Evolutionary conservation across 2,329 filamentous ascomycete genomes (phyloP), one percentile per base, ranked within the genome.

Genomic region (Curvularia hawaiiensis): DNA sequence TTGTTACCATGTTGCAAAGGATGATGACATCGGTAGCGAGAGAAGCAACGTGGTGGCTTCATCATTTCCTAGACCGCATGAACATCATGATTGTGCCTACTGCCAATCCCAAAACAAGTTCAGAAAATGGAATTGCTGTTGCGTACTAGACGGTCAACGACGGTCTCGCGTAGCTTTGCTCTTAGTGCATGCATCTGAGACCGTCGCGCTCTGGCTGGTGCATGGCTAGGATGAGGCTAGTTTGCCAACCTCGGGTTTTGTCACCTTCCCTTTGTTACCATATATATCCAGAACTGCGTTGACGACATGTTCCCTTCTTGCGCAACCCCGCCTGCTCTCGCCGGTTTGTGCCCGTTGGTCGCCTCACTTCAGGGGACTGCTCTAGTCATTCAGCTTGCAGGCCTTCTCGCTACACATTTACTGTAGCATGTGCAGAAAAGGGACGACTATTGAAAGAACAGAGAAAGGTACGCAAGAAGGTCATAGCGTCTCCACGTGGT

Each of bases 151-250:
- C 47, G 41, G 28, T 52, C 28, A 35, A 12, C 33, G 43, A 46
- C 48, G 24, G 24, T 41, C 49, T 46, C 20, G 18, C 24, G 31
- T 54, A 54, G 52, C 38, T 33, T 49, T 18, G 16, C 16, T 18
- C 39, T 20, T 48, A 54, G 44, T 41, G 26, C 14, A 45, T 35
- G 28, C 44, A 48, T 22, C 14, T 48, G n/a, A 48, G 45, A 54
- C 46, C 30, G 44, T 31, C n/a, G n/a, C 43, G 14, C 26, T 6
- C 12, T 31, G 14, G 40, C 35, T 31, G 31, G 28, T 30, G 45
- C 45, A 16, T 8, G 46, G 16, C 54, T 52, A 50, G 45, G 41
- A 38, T n/a, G 30, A 40, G 45, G 38, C 50, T 35, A 38, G 43
- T 28, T 38, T 38, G 35, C 47, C 16, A 30, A 48, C 28, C 35